Evolutionary conservation across 2,329 filamentous ascomycete genomes (phyloP).

Genomic region (Talaromyces marneffei): DNA sequence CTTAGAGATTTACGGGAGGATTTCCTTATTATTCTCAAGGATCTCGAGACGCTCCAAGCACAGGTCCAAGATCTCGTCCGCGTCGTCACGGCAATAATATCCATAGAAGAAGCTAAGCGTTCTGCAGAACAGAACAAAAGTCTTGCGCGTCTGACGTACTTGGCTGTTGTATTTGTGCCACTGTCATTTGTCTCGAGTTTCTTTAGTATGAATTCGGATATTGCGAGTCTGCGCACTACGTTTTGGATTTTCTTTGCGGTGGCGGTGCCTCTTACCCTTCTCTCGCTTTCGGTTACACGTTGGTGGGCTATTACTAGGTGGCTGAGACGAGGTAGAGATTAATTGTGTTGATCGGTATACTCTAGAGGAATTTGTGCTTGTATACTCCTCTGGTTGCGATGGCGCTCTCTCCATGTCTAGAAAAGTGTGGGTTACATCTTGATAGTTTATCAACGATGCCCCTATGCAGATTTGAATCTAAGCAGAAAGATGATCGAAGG

Average conservation of each 20-base stretch:
- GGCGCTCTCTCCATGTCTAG: no score
- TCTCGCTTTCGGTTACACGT: neutral
- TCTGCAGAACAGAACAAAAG: conserved; percentile 6
- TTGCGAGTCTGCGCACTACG: neutral
- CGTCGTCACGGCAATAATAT: conserved; percentile 2
- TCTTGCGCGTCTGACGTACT: conserved; percentile 4
- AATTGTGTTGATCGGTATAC: no score
- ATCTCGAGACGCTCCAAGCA: neutral
- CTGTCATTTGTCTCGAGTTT: conserved; percentile 9
- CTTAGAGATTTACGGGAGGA: neutral
- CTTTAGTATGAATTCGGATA: conserved; percentile 7
- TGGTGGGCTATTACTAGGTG: neutral
- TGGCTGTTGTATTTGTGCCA: conserved; percentile 6
- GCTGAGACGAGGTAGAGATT: neutral
- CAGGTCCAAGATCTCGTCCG: conserved; percentile 3
- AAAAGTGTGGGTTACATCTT: no score
- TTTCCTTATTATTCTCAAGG: neutral
- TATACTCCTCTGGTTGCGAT: neutral
- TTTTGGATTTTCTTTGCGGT: conserved; percentile 6
- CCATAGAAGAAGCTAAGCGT: conserved; percentile 6
- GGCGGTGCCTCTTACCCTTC: neutral
- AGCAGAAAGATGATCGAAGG: no score
- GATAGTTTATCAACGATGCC: no score
- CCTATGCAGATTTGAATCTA: no score
- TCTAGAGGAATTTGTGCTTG: neutral